Percentiles rank a stretch among this genome's conserved stretches.
Evolutionary conservation across 768 basidiomycete species (phyloP).

Genomic region (Boletus vermiculosoides): DNA sequence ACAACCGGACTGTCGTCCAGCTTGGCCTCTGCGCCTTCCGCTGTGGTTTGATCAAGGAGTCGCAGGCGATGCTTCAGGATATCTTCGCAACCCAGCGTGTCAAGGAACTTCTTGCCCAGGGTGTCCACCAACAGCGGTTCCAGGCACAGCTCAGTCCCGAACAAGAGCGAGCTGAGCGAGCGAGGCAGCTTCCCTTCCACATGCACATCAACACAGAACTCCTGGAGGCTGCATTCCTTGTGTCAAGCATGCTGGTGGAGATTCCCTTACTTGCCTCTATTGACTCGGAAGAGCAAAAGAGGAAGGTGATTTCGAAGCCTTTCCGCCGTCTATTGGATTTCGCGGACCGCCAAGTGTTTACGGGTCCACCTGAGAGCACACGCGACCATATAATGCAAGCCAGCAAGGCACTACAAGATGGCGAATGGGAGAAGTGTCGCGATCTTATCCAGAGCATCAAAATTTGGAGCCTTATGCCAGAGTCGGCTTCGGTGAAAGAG

Average conservation of each 20-base stretch:
- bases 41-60: conserved; percentile 89
- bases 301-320: conserved; percentile 93
- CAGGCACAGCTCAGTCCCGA: conserved; percentile 79
- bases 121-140: conserved; percentile 90
- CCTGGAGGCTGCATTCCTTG: conserved; percentile 94
- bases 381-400: conserved; percentile 99
- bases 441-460: conserved; percentile 95
- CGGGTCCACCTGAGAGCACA: conserved; percentile 97
- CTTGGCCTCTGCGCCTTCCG: conserved; percentile 97
- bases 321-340: conserved; percentile 95
- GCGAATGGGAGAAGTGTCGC: conserved; percentile 95
- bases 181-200: conserved; percentile 96
- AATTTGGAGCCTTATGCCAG: conserved; percentile 97
- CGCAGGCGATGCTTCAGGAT: conserved; percentile 89
- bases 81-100: conserved; percentile 96
- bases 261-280: conserved; percentile 93
- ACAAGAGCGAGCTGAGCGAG: conserved; percentile 95
- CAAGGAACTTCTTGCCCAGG: conserved; percentile 96
- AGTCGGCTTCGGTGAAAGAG: conserved; percentile 81
- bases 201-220: conserved; percentile 99
- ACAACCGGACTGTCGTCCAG: conserved; percentile 97
- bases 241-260: conserved; percentile 98
- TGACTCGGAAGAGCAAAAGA: conserved; percentile 89
- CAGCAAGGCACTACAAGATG: conserved; percentile 91
- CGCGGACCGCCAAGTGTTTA: conserved; percentile 96